Base-by-base conservation (phyloP, 2,329 filamentous ascomycete genomes). In the Orbilia brochopaga region DNA sequence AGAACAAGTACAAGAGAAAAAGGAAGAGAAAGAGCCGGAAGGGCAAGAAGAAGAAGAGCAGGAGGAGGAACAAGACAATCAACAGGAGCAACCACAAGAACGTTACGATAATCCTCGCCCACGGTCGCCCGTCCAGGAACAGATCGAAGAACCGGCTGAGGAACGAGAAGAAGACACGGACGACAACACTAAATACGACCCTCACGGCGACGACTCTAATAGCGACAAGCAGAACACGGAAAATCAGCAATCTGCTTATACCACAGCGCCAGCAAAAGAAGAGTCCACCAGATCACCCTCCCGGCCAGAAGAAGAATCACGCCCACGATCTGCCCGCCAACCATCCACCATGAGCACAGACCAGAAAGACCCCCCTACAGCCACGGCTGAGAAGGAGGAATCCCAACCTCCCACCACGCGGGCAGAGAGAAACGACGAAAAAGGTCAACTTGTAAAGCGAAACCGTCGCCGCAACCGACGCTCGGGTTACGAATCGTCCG, bases 401-500 rank as follows among this genome's bases (percentile, higher is more conserved):
- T 27, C 48, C 0, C 50, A 65, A 15, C 62, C 55, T 6, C 60
- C 60, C 23, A 23, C 66, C 23, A 55, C 64, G 30, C 59, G n/a
- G n/a, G 60, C 7, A 60, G 60, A 27, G 67, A 72, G 15, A 55
- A 46, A 61, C 2, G 44, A 32, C 6, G 44, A 72, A 7, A 72
- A 72, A 15, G 63, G 70, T 3, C 70, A 73, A 32, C 46, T 73
- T 13, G 57, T 73, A 5, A 69, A 64, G 37, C 69, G 69, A 3
- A 73, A 69, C 67, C 23, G 59, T 77, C 19, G 76, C 76, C 55
- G 73, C 74, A 24, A 70, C 73, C 21, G 61, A 76, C 27, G 74
- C 75, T 8, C 44, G 17, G 73, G 76, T 17, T 74, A 77, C 55
- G 69, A 76, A 21, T 65, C 65, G 46, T 44, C 74, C 69, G 63